Conservation (phyloP, 169 alveolate species). For the Toxoplasma gondii region DNA sequence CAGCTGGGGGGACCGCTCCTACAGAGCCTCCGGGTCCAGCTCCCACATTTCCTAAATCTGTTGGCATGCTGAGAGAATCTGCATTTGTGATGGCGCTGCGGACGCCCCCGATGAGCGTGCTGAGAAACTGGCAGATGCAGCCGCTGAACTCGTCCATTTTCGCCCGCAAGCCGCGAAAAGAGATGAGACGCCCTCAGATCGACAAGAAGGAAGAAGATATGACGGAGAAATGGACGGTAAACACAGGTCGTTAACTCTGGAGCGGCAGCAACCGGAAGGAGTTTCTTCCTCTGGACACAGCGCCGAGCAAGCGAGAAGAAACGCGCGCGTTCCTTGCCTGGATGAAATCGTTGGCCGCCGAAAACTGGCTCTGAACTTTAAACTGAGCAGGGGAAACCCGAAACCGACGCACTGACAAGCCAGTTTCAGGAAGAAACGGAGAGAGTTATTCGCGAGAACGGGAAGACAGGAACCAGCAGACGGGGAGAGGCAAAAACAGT, state of each 20-base stretch:
- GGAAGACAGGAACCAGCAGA: too few species aligned
- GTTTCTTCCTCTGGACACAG: too few species aligned
- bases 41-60: constrained; percentile 12
- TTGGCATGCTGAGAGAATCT: background rate
- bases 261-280: background rate
- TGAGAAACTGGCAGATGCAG: constrained; percentile 34
- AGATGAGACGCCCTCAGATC: background rate
- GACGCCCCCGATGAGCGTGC: constrained; percentile 37
- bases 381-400: background rate
- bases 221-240: background rate
- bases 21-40: constrained; percentile 3
- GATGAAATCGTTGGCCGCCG: too few species aligned
- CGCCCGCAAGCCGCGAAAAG: background rate
- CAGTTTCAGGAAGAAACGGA: background rate
- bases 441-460: background rate
- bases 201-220: background rate
- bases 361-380: too few species aligned
- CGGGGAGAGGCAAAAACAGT: too few species aligned
- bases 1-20: background rate
- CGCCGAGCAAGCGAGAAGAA: too few species aligned
- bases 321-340: too few species aligned
- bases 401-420: background rate
- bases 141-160: constrained; percentile 34
- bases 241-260: background rate
- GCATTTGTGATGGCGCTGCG: constrained; percentile 12